Evolutionary conservation across 2,329 filamentous ascomycete species (phyloP), one percentile per base, ranked within the genome.

Genomic region (Biscogniauxia mediterranea): DNA sequence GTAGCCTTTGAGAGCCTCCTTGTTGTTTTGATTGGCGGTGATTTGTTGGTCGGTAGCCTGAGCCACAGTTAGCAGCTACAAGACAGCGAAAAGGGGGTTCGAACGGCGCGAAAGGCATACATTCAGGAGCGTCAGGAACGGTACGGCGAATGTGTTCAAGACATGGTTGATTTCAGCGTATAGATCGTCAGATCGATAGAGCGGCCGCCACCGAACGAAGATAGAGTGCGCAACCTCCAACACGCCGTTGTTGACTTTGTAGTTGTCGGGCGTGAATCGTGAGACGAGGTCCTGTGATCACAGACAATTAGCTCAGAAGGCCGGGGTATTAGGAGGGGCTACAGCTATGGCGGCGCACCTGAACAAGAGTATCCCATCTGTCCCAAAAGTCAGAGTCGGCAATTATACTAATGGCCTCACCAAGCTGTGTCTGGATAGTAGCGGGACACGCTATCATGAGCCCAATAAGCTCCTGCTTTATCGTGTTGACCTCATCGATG

Each of bases 141-240:
- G 90, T 49, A 85, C 80, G 61, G 92, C 91, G 75, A 99, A 98
- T 61, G 89, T 92, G 63, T 81, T 80, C 57, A 99, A 84, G 60
- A 99, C 96, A 79, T 99, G 95, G 77, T 97, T 95, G 80, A 99
- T 96, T 78, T 99, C 95, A 42, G 87, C 90, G 76, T 93, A 99
- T 11, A 99, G 86, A 56, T 91, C 92, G 76, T 99, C 92, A 52
- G 93, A 97, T 64, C 91, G 88, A 79, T 96, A 97, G 50, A 99
- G 83, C 8, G 95, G 96, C 66, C 95, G 86, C 95, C 95, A 99
- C 75, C 95, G 85, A 75, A 90, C 91, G 79, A 98, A 99, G 70
- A 99, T 98, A 55, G 95, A 98, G 78, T 99, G 95, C 69, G 96
- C 96, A 52, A 99, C 95, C 78, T 97, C 93, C 63, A 99, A 82